phyloP scores from a whole-genome alignment of 805 yeast species.

The Saccharomycopsis sp. region DNA sequence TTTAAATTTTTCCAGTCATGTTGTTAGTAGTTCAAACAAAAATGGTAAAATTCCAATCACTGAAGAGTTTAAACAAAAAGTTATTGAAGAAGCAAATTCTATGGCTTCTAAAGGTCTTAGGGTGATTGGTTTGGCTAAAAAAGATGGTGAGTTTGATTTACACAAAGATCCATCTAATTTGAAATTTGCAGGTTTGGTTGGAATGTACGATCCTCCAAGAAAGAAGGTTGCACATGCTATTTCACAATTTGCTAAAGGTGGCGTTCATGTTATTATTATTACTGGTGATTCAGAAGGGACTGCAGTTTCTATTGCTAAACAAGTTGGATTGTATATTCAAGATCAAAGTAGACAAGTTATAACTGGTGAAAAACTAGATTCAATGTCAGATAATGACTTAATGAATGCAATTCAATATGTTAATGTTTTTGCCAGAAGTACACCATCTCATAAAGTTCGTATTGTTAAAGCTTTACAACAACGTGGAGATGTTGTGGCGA shows the following conservation, averaged over 20 bases:
- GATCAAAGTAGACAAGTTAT: constrained; percentile 59
- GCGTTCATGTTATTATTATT: constrained; percentile 97
- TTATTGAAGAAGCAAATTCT: constrained; percentile 45
- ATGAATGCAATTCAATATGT: constrained; percentile 72
- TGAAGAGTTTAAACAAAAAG: constrained; percentile 25
- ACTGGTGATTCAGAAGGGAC: constrained; percentile 92
- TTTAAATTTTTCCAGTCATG: constrained; percentile 44
- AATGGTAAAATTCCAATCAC: constrained; percentile 39
- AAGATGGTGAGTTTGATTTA: constrained; percentile 20
- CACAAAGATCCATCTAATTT: constrained; percentile 39
- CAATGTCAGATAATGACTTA: constrained; percentile 60
- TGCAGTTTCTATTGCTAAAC: constrained; percentile 73
- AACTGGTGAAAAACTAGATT: constrained; percentile 76
- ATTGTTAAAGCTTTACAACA: constrained; percentile 84
- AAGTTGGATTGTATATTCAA: constrained; percentile 77
- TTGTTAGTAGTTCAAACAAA: constrained; percentile 31
- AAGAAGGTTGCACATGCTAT: constrained; percentile 72
- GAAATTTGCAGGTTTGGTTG: constrained; percentile 76
- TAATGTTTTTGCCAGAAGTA: constrained; percentile 86
- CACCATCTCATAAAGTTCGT: constrained; percentile 87
- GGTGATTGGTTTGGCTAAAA: constrained; percentile 69
- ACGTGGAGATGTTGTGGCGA: constrained; percentile 92
- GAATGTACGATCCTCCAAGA: constrained; percentile 98
- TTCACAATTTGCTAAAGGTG: constrained; percentile 71
- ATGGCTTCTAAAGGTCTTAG: constrained; percentile 82